Conservation (phyloP, 2,329 filamentous ascomycete genomes). For the Phoma sp. region DNA sequence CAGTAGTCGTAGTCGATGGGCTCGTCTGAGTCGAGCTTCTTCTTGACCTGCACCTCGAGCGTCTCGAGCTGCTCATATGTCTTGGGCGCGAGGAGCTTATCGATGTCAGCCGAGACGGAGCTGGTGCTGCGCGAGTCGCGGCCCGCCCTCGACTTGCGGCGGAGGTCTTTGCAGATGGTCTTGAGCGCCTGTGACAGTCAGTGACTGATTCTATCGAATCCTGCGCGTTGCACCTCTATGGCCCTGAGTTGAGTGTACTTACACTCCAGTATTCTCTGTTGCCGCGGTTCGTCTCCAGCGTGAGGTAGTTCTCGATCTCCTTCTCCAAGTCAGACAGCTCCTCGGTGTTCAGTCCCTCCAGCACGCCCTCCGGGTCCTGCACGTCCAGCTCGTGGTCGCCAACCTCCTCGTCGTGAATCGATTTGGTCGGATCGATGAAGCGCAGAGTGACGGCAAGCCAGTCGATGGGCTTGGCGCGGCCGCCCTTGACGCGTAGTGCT, state of each 20-base stretch:
- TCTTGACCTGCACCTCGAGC: constrained; percentile 84
- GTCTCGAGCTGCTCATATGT: constrained; percentile 83
- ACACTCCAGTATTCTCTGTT: constrained; percentile 89
- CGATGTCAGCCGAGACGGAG: constrained; percentile 85
- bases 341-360: constrained; percentile 71
- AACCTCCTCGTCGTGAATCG: constrained; percentile 79
- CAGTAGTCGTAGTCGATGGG: constrained; percentile 97
- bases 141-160: constrained; percentile 67
- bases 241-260: constrained; percentile 25
- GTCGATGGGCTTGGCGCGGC: constrained; percentile 89
- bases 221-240: too few relatives aligned
- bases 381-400: constrained; percentile 78
- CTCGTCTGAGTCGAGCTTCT: constrained; percentile 86
- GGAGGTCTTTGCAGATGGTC: constrained; percentile 78
- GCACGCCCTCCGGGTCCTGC: constrained; percentile 78
- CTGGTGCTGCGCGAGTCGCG: constrained; percentile 76
- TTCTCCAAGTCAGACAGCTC: constrained; percentile 78
- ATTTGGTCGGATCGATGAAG: constrained; percentile 82
- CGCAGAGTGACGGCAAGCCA: constrained; percentile 90
- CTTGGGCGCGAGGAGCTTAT: constrained; percentile 85
- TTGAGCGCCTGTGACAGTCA: constrained; percentile 69
- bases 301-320: constrained; percentile 80
- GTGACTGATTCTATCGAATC: constrained; percentile 17
- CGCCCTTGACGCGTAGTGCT: constrained; percentile 89
- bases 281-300: constrained; percentile 75